These are phyloP conservation scores for Lasiosphaeriaceae sp. DNA, from an alignment of 495 filamentous ascomycete genomes.

Conservation along the genomic window DNA sequence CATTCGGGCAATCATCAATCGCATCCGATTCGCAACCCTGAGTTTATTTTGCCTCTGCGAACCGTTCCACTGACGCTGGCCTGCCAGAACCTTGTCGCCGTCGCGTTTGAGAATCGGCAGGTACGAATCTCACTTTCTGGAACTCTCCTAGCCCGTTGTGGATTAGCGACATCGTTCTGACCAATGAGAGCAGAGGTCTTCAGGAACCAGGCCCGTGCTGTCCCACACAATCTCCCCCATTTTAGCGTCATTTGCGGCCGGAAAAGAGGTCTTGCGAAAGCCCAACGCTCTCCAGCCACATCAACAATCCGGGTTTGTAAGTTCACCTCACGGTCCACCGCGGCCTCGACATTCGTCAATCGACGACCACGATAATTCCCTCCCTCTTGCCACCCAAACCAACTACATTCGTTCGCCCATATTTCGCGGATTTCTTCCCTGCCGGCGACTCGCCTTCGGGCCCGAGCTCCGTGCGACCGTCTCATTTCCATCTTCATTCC, in stretches of 20 bases:
- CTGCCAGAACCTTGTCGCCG: not conserved
- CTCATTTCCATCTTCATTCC: conserved; percentile 11
- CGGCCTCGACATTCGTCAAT: not conserved
- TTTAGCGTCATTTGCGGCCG: conserved; percentile 11
- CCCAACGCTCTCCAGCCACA: conserved; percentile 11
- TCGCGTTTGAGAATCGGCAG: not conserved
- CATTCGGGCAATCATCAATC: not conserved
- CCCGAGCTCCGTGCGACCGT: conserved; percentile 11
- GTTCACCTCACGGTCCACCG: not conserved
- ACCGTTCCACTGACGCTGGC: not conserved
- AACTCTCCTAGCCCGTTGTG: conserved; percentile 9
- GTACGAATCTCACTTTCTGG: conserved; percentile 5
- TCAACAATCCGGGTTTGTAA: not conserved
- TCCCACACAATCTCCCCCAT: conserved; percentile 9
- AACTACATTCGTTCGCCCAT: conserved; percentile 16
- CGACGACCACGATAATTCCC: conserved; percentile 11
- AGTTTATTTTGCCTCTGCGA: not conserved
- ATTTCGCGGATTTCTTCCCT: no score
- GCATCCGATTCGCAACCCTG: not conserved
- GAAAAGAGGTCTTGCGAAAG: conserved; percentile 15
- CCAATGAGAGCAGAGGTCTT: conserved; percentile 1
- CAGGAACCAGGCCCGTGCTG: conserved; percentile 8
- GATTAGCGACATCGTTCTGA: conserved; percentile 6
- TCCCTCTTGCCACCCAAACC: conserved; percentile 8
- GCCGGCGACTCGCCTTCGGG: not conserved